Evolutionary conservation across 805 yeast species (phyloP), one percentile per base, ranked within the genome.

Genomic region (Kodamaea sagamina): DNA sequence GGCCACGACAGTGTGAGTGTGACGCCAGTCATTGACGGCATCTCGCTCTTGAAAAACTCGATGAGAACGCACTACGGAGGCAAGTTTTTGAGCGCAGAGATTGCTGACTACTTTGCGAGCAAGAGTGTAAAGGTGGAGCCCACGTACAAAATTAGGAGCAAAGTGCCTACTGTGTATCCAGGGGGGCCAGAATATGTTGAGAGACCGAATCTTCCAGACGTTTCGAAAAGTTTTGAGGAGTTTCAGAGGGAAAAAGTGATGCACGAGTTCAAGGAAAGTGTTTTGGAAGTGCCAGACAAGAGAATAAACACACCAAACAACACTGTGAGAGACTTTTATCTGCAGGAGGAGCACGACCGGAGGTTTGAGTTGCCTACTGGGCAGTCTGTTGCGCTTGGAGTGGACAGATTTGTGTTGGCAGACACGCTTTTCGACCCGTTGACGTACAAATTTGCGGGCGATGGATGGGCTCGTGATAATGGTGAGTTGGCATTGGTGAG

Each of bases 11-110:
- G 82, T 2, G 71, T 78, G 13, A 80, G 88, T 47, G 90, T 82
- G 1, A 84, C 93, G 4, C 96, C 90, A 1, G 89, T 86, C 15
- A 80, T 83, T 47, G 96, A 85, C 64, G 95, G 95, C 17, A 78
- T 84, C 64, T 83, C 89, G 36, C 65, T 86, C 44, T 74, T 84
- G 36, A 83, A 79, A 51, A 83, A 82, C 53, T 85, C 81, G 11
- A 78, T 74, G 67, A 81, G 80, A 54, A 87, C 95, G 2, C 80
- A 75, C 48, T 81, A 82, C 52, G 86, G 89, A 1, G 97, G 97
- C 8, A 70, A 67, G 41, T 88, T 73, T 52, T 57, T 89, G 39
- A 75, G 76, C 50, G 75, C 77, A 49, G 82, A 80, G 49, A 61
- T 83, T 17, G 49, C 52, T 26, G 77, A 72, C 44, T 58, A 68